phyloP scores from a whole-genome alignment of 139 green algal genomes.

The Chlamydomonas sphaeroides region DNA sequence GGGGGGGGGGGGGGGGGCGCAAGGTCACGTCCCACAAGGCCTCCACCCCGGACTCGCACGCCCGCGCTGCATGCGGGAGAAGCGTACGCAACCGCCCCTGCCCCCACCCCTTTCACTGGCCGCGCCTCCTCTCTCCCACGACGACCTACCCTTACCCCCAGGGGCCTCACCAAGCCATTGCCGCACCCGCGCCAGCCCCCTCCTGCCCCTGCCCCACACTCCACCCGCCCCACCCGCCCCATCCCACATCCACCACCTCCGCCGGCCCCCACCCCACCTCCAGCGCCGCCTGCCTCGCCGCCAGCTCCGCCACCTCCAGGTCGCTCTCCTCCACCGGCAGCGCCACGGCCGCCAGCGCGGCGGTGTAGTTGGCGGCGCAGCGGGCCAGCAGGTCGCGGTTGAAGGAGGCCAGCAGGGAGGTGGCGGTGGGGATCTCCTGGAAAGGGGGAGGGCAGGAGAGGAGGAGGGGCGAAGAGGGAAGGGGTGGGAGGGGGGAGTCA shows the following conservation, averaged over 20 bases:
- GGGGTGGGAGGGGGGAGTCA: too few relatives aligned
- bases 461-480: neutral
- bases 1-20: too few relatives aligned
- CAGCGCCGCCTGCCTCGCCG: slow-evolving; percentile 11
- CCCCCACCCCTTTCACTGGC: too few relatives aligned
- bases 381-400: slow-evolving; percentile 55
- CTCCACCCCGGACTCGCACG: too few relatives aligned
- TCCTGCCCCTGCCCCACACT: neutral
- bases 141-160: too few relatives aligned
- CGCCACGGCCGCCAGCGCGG: slow-evolving; percentile 29
- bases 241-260: neutral
- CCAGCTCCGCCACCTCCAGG: slow-evolving; percentile 44
- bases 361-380: slow-evolving; percentile 33
- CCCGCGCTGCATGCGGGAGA: too few relatives aligned
- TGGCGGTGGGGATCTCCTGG: slow-evolving; percentile 62
- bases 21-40: too few relatives aligned
- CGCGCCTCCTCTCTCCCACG: too few relatives aligned
- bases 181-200: neutral
- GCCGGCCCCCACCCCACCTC: neutral
- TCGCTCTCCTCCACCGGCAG: slow-evolving; percentile 64
- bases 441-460: neutral
- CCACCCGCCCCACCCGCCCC: neutral
- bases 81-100: too few relatives aligned
- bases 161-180: neutral
- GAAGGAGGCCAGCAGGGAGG: slow-evolving; percentile 63